Evolutionary conservation across 1,284 basidiomycete species (phyloP).

Genomic region (Leccinum olivaceoglutinosum): DNA sequence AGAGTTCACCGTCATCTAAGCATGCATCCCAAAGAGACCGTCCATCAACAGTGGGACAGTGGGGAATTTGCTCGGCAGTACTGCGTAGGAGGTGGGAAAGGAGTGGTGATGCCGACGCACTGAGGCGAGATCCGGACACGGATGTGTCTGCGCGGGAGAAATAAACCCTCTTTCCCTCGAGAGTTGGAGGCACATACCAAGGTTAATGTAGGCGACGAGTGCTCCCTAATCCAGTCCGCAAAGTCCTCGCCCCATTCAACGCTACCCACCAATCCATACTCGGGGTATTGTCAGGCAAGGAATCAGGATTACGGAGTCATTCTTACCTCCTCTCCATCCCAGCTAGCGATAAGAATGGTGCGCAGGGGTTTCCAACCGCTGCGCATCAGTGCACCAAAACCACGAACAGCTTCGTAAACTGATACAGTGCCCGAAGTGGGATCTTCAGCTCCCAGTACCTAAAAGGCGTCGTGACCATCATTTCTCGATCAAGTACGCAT

Average conservation of each 20-base stretch:
- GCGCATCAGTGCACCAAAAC: slow-evolving; percentile 58
- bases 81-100: slow-evolving; percentile 60
- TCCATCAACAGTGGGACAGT: slow-evolving; percentile 37
- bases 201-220: slow-evolving; percentile 77
- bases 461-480: not conserved
- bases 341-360: slow-evolving; percentile 72
- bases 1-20: slow-evolving; percentile 37
- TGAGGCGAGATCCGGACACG: slow-evolving; percentile 53
- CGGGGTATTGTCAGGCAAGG: slow-evolving; percentile 6
- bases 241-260: slow-evolving; percentile 85
- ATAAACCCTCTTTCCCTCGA: not conserved
- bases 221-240: slow-evolving; percentile 56
- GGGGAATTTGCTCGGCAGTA: slow-evolving; percentile 54
- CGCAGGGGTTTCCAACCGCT: slow-evolving; percentile 79
- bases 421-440: slow-evolving; percentile 76
- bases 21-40: slow-evolving; percentile 49
- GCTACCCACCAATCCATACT: slow-evolving; percentile 76
- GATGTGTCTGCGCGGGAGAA: slow-evolving; percentile 44
- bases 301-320: not conserved
- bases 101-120: slow-evolving; percentile 55
- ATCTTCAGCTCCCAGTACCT: slow-evolving; percentile 67
- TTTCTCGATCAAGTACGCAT: not conserved
- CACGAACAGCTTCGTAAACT: slow-evolving; percentile 68
- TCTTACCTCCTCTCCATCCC: slow-evolving; percentile 73
- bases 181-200: slow-evolving; percentile 37